Evolutionary conservation across 2,329 filamentous ascomycete species (phyloP).

Genomic region (Lasiodiplodia theobromae): DNA sequence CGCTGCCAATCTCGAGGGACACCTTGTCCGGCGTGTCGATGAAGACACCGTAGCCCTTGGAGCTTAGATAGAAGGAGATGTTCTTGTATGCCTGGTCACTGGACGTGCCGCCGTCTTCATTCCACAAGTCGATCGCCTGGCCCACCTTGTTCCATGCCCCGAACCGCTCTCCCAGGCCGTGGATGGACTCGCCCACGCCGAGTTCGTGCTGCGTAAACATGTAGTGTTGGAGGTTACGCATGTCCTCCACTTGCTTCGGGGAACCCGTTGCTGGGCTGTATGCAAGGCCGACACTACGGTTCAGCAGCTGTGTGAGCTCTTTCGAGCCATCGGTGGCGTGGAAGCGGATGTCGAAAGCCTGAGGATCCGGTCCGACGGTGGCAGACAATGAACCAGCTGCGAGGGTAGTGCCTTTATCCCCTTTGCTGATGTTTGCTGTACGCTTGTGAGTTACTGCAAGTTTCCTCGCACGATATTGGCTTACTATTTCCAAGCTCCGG

Average conservation of each 20-base stretch:
- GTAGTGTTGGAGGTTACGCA: constrained; percentile 51
- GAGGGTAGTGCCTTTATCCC: constrained; percentile 57
- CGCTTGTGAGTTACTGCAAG: neutral
- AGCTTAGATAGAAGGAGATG: constrained; percentile 73
- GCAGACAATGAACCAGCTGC: constrained; percentile 61
- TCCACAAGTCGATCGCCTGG: constrained; percentile 71
- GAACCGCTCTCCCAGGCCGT: constrained; percentile 79
- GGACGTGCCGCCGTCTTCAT: constrained; percentile 68
- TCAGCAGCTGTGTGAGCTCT: constrained; percentile 61
- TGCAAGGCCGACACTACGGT: constrained; percentile 64
- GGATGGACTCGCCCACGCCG: constrained; percentile 68
- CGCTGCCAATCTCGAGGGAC: constrained; percentile 76
- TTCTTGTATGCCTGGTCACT: constrained; percentile 78
- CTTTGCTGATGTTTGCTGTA: constrained; percentile 49
- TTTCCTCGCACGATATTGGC: constrained; percentile 34
- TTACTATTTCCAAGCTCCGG: constrained; percentile 40
- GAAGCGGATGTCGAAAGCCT: constrained; percentile 64
- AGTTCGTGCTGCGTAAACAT: constrained; percentile 56
- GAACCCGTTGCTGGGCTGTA: constrained; percentile 62
- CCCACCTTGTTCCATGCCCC: constrained; percentile 79
- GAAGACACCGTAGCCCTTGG: constrained; percentile 78
- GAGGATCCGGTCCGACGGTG: constrained; percentile 57
- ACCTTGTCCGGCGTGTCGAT: constrained; percentile 74
- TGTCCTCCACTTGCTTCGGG: constrained; percentile 62
- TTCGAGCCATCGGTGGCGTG: constrained; percentile 59